Evolutionary conservation across 1,139 yeast species (phyloP), one percentile per base, ranked within the genome.

Genomic region (Magnusiomyces starmeri): DNA sequence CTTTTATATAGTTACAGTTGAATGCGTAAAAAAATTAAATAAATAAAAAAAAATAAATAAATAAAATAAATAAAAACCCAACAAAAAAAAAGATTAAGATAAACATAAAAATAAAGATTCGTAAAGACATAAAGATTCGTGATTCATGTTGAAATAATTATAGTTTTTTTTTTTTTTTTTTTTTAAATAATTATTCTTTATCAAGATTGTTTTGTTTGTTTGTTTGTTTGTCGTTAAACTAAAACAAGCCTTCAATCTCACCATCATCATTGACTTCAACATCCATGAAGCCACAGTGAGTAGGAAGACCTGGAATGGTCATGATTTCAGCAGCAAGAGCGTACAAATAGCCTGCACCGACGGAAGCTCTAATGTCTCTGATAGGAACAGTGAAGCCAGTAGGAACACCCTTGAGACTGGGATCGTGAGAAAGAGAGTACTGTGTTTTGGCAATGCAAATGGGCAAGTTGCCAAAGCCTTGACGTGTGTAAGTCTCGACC

Each of bases 381-480:
- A 92, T 87, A 48, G 98, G 98, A 74, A 92, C 87, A 53, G 81
- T 85, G 75, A 90, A 92, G 8, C 95, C 97, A 9, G 86, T 78
- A 60, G 98, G 98, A 43, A 88, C 96, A 70, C 97, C 97, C 76
- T 89, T 89, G 70, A 92, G 78, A 49, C 78, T 77, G 48, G 97
- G 92, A 70, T 92, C 97, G 67, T 90, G 97, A 16, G 97, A 88
- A 62, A 92, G 77, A 18, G 97, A 89, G 74, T 92, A 92, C 72
- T 92, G 98, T 2, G 98, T 92, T 77, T 92, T 92, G 61, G 98
- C 98, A 66, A 92, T 85, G 75, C 98, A 92, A 63, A 92, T 83
- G 56, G 98, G 98, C 66, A 92, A 76, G 68, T 89, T 77, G 57
- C 88, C 92, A 67, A 87, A 92, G 7, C 97, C 97, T 75, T 90